Evolutionary conservation across 768 basidiomycete genomes (phyloP), one percentile per base, ranked within the genome.

Genomic region (Lentinula boryana): DNA sequence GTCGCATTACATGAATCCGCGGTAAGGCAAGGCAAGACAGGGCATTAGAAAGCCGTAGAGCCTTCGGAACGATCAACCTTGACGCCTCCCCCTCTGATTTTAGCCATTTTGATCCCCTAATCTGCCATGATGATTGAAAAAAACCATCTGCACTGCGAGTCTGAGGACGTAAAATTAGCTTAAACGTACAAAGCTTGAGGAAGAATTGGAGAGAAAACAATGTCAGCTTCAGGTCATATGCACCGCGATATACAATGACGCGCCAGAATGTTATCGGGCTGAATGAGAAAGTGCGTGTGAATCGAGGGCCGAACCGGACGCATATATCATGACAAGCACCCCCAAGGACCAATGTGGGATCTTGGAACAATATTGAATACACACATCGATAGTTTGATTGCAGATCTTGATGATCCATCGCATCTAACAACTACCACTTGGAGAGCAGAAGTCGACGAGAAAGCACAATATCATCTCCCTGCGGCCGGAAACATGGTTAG

Each of bases 41-140:
- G 41, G 41, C 35, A 40, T 40, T 56, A 15, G 23, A 43, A n/a
- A 41, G 27, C 31, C 33, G 27, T 33, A 16, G 50, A 51, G 50
- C 12, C 15, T 33, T 18, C 31, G 5, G 33, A 51, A 35, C 13
- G 32, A 10, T 32, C 38, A 9, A 41, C 40, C 13, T 56, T 56
- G 55, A 56, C 55, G 55, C 55, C 55, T 55, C 53, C 55, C 53
- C 53, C 40, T 56, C 35, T 52, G 9, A 54, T 38, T 38, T 38
- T 36, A 10, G 8, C 18, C 18, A 48, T 48, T 8, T 2, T 36
- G 53, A 15, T 38, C 13, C 33, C 27, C 36, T 54, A n/a, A 54
- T 33, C 50, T 35, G 36, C 7, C 7, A 9, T 12, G 38, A 31
- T 43, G 38, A 54, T 54, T 18, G 23, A 54, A 18, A 7, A 52